Conservation (phyloP, 495 filamentous ascomycete species). For the Xylaria cubensis region DNA sequence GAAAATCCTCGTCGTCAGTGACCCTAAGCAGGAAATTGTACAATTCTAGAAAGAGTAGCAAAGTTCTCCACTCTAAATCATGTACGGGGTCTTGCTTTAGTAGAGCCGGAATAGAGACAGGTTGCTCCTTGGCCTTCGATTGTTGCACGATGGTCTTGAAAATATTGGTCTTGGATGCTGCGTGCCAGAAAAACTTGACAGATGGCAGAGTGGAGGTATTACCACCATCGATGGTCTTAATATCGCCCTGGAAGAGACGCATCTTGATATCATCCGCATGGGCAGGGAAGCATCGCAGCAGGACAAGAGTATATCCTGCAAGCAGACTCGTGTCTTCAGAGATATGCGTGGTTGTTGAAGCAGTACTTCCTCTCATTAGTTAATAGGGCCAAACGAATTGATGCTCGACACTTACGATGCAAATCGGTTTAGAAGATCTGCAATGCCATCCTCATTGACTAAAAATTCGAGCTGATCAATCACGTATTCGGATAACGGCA, state of each 20-base stretch:
- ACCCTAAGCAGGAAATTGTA: constrained; percentile 91
- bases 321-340: constrained; percentile 72
- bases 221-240: constrained; percentile 53
- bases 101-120: constrained; percentile 31
- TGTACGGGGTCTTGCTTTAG: constrained; percentile 29
- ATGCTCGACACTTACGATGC: constrained; percentile 42
- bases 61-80: constrained; percentile 79
- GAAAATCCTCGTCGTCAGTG: constrained; percentile 91
- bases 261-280: constrained; percentile 90
- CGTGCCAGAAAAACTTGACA: constrained; percentile 89
- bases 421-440: constrained; percentile 46
- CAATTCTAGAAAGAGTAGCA: constrained; percentile 90
- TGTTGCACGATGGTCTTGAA: constrained; percentile 65
- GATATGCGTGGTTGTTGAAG: constrained; percentile 38
- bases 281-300: constrained; percentile 85
- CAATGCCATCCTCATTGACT: constrained; percentile 49
- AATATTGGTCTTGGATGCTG: constrained; percentile 67
- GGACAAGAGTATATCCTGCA: constrained; percentile 84
- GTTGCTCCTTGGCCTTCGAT: constrained; percentile 28
- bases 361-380: constrained; percentile 35
- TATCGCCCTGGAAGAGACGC: constrained; percentile 88
- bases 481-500: constrained; percentile 42
- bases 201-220: constrained; percentile 62
- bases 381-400: constrained; percentile 21
- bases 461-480: constrained; percentile 43